These are phyloP conservation scores for Mycothermus thermophilus DNA, from an alignment of 495 filamentous ascomycete species.

Conservation along the genomic window DNA sequence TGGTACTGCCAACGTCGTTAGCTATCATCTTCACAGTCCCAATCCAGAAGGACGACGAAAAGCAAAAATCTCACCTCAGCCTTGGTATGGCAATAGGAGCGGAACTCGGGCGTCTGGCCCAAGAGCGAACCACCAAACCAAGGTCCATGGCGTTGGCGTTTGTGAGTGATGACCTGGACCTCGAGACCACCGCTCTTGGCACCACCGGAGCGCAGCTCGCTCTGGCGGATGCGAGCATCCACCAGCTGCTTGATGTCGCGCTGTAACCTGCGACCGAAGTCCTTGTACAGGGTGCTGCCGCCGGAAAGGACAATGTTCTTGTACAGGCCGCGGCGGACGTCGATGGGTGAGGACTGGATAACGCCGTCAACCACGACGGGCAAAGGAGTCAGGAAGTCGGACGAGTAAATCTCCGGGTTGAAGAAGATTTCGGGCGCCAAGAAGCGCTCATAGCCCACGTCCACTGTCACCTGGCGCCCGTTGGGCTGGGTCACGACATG, in stretches of 20 bases:
- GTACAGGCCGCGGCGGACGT: conserved; percentile 91
- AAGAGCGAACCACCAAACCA: conserved; percentile 97
- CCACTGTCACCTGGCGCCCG: conserved; percentile 68
- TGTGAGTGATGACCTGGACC: conserved; percentile 92
- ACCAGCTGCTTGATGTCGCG: conserved; percentile 92
- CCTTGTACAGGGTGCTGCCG: conserved; percentile 92
- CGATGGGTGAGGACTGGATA: conserved; percentile 93
- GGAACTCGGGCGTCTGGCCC: conserved; percentile 96
- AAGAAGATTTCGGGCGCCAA: conserved; percentile 98
- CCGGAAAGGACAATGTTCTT: conserved; percentile 99
- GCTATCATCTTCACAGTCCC: background rate
- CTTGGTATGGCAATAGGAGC: conserved; percentile 98
- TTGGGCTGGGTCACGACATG: conserved; percentile 79
- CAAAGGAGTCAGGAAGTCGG: conserved; percentile 91
- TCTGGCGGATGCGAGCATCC: conserved; percentile 45
- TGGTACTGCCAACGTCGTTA: conserved; percentile 48
- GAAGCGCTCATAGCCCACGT: conserved; percentile 97
- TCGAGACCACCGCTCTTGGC: conserved; percentile 87
- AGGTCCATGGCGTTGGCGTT: conserved; percentile 87
- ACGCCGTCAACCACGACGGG: conserved; percentile 90
- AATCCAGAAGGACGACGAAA: background rate
- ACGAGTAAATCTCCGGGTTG: conserved; percentile 98
- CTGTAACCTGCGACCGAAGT: conserved; percentile 90
- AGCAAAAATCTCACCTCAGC: conserved; percentile 41
- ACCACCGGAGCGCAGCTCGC: conserved; percentile 78